Percentiles rank a stretch among this genome's conserved stretches.
These are phyloP conservation scores for Phalaenopsis equestris DNA, from an alignment of 106 monocot genomes.

Conservation along the genomic window DNA sequence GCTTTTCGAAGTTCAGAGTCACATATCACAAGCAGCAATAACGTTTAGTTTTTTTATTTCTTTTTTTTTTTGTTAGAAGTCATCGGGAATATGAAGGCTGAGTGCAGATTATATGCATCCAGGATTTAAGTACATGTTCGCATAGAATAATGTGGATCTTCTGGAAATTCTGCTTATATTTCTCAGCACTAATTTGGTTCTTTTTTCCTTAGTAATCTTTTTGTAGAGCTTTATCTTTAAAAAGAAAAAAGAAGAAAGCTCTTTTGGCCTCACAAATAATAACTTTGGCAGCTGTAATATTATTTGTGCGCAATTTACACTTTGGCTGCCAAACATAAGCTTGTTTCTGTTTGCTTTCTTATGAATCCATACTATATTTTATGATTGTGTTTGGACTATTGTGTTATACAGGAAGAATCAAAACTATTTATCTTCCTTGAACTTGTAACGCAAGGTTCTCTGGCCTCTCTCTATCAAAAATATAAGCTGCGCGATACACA, in stretches of 20 bases:
- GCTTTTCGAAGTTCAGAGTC: not conserved
- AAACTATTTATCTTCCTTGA: conserved; percentile 86
- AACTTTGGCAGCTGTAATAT: not conserved
- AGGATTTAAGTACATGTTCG: not conserved
- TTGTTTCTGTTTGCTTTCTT: not conserved
- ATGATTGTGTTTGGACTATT: not conserved
- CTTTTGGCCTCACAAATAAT: not conserved
- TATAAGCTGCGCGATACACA: conserved; percentile 67
- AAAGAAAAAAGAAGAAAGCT: not conserved
- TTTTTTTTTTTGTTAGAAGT: not conserved
- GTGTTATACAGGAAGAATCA: conserved; percentile 52
- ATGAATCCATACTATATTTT: conserved; percentile 4
- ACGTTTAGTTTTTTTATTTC: too few relatives aligned
- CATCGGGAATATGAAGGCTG: not conserved
- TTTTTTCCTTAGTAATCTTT: not conserved
- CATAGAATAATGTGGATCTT: not conserved
- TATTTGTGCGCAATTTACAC: not conserved
- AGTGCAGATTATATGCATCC: not conserved
- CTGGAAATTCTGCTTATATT: not conserved
- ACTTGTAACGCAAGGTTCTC: conserved; percentile 91
- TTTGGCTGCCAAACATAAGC: not conserved
- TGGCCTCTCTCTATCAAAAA: conserved; percentile 68
- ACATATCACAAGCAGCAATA: not conserved
- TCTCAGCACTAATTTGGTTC: not conserved
- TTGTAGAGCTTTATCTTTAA: not conserved